These are phyloP conservation scores for Elaeis oleifera DNA, from an alignment of 202 grass and related monocot genomes.

Conservation along the genomic window DNA sequence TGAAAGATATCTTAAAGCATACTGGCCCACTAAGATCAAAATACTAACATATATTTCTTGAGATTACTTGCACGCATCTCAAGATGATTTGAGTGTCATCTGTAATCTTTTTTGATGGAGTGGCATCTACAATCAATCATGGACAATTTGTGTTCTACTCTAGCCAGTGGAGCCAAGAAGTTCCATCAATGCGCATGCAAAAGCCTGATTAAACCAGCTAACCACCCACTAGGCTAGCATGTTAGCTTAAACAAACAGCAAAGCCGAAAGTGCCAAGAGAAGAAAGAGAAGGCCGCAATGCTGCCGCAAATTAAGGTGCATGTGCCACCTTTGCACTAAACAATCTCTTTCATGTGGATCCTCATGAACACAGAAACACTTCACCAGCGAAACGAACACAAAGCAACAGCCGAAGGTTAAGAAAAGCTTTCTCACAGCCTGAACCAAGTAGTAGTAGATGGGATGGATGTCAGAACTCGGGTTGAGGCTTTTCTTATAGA, in stretches of 20 bases:
- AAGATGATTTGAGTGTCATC: too few species aligned
- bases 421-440: slow-evolving; percentile 15
- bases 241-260: slow-evolving; percentile 25
- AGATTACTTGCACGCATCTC: too few species aligned
- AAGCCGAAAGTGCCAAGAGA: slow-evolving; percentile 7
- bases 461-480: slow-evolving; percentile 19
- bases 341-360: slow-evolving; percentile 14
- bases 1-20: too few species aligned
- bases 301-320: neutral
- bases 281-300: slow-evolving; percentile 8
- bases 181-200: too few species aligned
- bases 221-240: slow-evolving; percentile 4
- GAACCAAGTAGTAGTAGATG: neutral
- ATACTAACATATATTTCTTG: too few species aligned
- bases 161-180: too few species aligned
- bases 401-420: slow-evolving; percentile 5
- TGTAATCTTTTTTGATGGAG: too few species aligned
- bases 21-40: too few species aligned
- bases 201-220: too few species aligned
- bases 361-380: slow-evolving; percentile 7
- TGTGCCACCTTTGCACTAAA: slow-evolving; percentile 6
- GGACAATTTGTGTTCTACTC: too few species aligned
- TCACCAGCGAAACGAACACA: slow-evolving; percentile 16
- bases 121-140: too few species aligned
- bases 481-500: slow-evolving; percentile 16